phyloP scores from a whole-genome alignment of 805 yeast genomes.

The Grigorovia humatica region DNA sequence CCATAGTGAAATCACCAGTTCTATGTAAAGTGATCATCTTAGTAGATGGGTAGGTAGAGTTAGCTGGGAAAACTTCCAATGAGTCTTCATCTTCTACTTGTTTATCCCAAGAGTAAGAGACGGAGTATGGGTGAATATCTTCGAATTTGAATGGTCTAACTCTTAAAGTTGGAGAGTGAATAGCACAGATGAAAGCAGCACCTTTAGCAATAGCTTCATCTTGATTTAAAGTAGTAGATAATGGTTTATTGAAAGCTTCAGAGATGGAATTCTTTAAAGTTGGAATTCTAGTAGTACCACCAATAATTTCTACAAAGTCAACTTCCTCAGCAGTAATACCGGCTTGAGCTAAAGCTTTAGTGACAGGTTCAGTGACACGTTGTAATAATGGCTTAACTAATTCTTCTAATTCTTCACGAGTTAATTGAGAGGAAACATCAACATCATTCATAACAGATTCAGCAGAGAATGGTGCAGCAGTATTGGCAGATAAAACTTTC shows the following conservation, averaged over 20 bases:
- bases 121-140: constrained; percentile 85
- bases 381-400: constrained; percentile 72
- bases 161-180: constrained; percentile 97
- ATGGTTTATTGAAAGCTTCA: constrained; percentile 71
- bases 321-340: constrained; percentile 61
- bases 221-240: constrained; percentile 93
- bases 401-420: constrained; percentile 89
- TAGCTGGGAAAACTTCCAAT: constrained; percentile 94
- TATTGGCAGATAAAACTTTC: constrained; percentile 93
- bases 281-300: constrained; percentile 98
- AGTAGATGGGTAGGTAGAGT: constrained; percentile 88
- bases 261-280: constrained; percentile 71
- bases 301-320: constrained; percentile 89
- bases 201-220: constrained; percentile 99
- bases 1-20: constrained; percentile 75
- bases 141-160: constrained; percentile 98
- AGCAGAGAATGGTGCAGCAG: constrained; percentile 85
- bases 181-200: constrained; percentile 97
- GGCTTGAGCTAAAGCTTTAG: constrained; percentile 72
- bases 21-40: constrained; percentile 92
- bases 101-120: constrained; percentile 91
- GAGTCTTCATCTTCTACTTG: constrained; percentile 84
- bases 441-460: constrained; percentile 97
- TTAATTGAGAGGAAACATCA: constrained; percentile 81
- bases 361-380: constrained; percentile 68